Evolutionary conservation across 306 rosid genomes (phyloP).

Genomic region (Sphenostylis stenocarpa): DNA sequence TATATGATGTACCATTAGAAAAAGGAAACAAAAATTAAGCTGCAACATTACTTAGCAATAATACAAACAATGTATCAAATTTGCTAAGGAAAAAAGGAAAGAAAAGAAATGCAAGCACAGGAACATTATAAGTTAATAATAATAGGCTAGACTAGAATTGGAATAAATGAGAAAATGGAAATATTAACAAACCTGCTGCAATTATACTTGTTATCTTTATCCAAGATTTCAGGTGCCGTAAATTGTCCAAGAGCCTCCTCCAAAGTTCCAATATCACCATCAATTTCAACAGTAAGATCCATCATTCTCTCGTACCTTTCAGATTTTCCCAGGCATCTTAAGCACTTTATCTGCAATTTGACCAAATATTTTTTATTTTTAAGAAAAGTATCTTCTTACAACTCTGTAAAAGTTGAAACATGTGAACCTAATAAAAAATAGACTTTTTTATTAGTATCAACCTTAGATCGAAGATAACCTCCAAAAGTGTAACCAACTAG

Average conservation of each 20-base stretch:
- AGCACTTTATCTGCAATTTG: conserved; percentile 67
- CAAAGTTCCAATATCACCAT: conserved; percentile 76
- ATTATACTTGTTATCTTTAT: conserved; percentile 66
- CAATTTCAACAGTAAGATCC: conserved; percentile 87
- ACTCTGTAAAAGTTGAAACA: conserved; percentile 14
- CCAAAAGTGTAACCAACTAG: conserved; percentile 74
- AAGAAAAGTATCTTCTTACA: neutral
- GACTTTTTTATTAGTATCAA: conserved; percentile 27
- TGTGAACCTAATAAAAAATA: conserved; percentile 9
- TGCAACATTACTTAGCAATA: neutral
- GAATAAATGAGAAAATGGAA: neutral
- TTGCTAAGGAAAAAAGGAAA: neutral
- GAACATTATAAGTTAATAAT: neutral
- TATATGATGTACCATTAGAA: neutral
- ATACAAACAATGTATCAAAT: conserved; percentile 1
- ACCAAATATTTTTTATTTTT: conserved; percentile 29
- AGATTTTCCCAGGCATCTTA: conserved; percentile 70
- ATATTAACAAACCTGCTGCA: conserved; percentile 64
- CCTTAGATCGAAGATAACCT: conserved; percentile 83
- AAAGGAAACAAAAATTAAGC: neutral
- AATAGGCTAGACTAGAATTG: conserved; percentile 4
- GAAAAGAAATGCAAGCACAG: neutral
- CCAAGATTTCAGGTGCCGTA: conserved; percentile 76
- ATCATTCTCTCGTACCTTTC: conserved; percentile 75
- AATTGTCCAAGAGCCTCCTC: conserved; percentile 85